phyloP scores from a whole-genome alignment of 2,329 filamentous ascomycete species.

The Lachnellula arida region DNA sequence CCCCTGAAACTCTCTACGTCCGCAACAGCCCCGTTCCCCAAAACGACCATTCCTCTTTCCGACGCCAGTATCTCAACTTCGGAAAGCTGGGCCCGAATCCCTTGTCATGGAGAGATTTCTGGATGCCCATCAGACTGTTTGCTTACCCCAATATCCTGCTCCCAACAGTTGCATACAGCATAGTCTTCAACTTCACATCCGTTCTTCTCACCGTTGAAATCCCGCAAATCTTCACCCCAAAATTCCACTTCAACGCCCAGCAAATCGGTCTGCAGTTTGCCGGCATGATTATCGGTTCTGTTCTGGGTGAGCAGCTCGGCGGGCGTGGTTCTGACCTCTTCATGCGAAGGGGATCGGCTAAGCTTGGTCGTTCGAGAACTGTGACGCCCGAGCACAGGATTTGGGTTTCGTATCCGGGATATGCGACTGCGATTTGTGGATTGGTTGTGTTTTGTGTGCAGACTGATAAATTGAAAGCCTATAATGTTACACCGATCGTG shows the following conservation, averaged over 20 bases:
- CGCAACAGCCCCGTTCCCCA: slow-evolving; percentile 23
- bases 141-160: slow-evolving; percentile 44
- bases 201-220: slow-evolving; percentile 54
- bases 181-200: slow-evolving; percentile 51
- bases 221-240: slow-evolving; percentile 50
- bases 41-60: slow-evolving; percentile 21
- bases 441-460: slow-evolving; percentile 51
- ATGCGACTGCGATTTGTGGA: slow-evolving; percentile 45
- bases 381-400: slow-evolving; percentile 47
- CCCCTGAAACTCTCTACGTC: slow-evolving; percentile 50
- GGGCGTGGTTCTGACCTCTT: slow-evolving; percentile 49
- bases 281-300: slow-evolving; percentile 49
- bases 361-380: slow-evolving; percentile 4
- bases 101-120: slow-evolving; percentile 6
- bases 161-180: slow-evolving; percentile 47
- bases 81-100: slow-evolving; percentile 27
- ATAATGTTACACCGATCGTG: slow-evolving; percentile 53
- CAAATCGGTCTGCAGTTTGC: slow-evolving; percentile 55
- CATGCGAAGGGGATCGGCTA: slow-evolving; percentile 40
- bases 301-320: slow-evolving; percentile 55
- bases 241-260: slow-evolving; percentile 52
- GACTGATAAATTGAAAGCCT: slow-evolving; percentile 41
- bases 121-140: slow-evolving; percentile 29
- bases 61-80: slow-evolving; percentile 36
- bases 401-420: slow-evolving; percentile 52